phyloP scores from a whole-genome alignment of 179 eudicot genomes.

The Patellifolia procumbens region DNA sequence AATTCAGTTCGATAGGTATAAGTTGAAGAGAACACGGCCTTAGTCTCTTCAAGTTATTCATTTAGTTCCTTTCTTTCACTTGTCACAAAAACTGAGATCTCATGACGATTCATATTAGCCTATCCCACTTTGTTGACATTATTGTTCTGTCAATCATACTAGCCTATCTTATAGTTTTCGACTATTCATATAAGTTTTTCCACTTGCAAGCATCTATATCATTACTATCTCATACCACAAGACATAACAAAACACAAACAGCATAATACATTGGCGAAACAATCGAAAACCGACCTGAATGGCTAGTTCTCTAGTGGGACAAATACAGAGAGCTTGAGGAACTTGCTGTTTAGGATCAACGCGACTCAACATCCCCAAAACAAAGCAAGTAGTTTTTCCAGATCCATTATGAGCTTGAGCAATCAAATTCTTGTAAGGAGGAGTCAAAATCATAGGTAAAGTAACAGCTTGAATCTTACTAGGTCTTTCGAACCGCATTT shows the following conservation, averaged over 20 bases:
- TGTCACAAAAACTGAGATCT: no score
- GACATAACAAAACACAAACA: neutral
- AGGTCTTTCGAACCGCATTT: slow-evolving; percentile 86
- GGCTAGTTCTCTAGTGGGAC: slow-evolving; percentile 84
- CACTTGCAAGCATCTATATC: no score
- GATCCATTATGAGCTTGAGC: slow-evolving; percentile 97
- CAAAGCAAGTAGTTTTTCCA: slow-evolving; percentile 93
- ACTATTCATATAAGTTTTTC: no score
- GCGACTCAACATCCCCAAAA: slow-evolving; percentile 88
- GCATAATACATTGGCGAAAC: no score
- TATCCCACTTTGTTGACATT: no score
- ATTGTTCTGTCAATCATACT: no score
- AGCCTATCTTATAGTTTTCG: no score
- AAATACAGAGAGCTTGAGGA: slow-evolving; percentile 89
- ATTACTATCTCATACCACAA: neutral
- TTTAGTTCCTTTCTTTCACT: no score
- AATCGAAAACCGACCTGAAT: slow-evolving; percentile 56
- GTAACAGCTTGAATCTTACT: slow-evolving; percentile 84
- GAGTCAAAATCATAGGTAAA: slow-evolving; percentile 85
- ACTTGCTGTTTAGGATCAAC: slow-evolving; percentile 62
- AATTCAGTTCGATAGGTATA: no score
- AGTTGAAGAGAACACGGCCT: no score
- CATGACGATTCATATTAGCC: no score
- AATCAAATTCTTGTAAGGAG: slow-evolving; percentile 62
- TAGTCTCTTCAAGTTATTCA: no score